phyloP scores from a whole-genome alignment of 352 stramenopile genomes.

The Albugo laibachii region DNA sequence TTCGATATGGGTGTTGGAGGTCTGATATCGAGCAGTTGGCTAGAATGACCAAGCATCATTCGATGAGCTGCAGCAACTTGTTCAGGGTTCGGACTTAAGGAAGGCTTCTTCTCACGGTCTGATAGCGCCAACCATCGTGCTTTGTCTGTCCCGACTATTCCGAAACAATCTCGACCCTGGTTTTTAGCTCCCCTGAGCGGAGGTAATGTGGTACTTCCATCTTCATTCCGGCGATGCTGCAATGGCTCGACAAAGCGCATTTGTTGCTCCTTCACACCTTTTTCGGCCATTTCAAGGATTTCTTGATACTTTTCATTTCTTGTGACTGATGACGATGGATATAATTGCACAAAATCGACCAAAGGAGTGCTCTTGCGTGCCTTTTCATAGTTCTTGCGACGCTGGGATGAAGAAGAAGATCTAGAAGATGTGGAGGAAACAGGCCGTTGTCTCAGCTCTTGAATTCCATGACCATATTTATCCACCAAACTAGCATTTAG shows the following conservation, averaged over 20 bases:
- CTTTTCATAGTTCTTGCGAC: too few species aligned
- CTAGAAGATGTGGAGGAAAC: too few species aligned
- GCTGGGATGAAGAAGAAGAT: too few species aligned
- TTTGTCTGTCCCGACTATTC: slow-evolving; percentile 61
- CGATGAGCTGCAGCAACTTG: slow-evolving; percentile 58
- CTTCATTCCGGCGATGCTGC: slow-evolving; percentile 35
- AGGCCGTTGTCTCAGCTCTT: too few species aligned
- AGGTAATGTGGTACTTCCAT: slow-evolving; percentile 21
- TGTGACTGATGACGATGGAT: slow-evolving; percentile 21
- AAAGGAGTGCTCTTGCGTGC: slow-evolving; percentile 3
- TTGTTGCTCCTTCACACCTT: slow-evolving; percentile 62
- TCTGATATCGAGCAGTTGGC: slow-evolving; percentile 58
- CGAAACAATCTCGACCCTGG: slow-evolving; percentile 60
- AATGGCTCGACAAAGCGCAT: slow-evolving; percentile 58
- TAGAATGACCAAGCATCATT: slow-evolving; percentile 70
- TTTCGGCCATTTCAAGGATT: slow-evolving; percentile 62
- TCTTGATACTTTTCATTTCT: slow-evolving; percentile 42
- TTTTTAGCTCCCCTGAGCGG: slow-evolving; percentile 30
- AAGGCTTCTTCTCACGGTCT: slow-evolving; percentile 31
- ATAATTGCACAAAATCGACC: slow-evolving; percentile 47
- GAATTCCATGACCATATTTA: slow-evolving; percentile 37
- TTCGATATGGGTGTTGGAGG: slow-evolving; percentile 28
- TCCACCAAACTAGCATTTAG: slow-evolving; percentile 35
- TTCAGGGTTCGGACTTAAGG: slow-evolving; percentile 37
- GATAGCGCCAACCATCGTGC: slow-evolving; percentile 17